Conservation (phyloP, 164 flowering plant genomes). For the Nymphaea thermarum region DNA sequence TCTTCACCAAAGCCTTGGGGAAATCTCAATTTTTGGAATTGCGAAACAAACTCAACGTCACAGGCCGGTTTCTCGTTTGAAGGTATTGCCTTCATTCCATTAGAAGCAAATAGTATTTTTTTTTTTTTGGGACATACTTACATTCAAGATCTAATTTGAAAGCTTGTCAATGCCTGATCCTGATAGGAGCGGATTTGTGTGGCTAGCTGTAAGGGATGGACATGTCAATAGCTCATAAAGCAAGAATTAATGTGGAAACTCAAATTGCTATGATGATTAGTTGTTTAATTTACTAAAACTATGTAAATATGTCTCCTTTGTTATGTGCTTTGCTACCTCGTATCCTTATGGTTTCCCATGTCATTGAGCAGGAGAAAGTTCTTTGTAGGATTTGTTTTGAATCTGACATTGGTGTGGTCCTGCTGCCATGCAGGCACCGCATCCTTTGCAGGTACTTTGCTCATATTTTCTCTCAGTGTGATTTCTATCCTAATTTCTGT, state of each 20-base stretch:
- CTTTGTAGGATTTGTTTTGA: slow-evolving; percentile 82
- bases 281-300: background rate
- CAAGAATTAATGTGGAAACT: too few relatives aligned
- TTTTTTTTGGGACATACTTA: too few relatives aligned
- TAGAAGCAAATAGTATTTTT: too few relatives aligned
- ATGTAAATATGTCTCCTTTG: background rate
- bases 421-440: slow-evolving; percentile 91
- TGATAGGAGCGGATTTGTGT: too few relatives aligned
- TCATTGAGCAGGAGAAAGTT: slow-evolving; percentile 60
- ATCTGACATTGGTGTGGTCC: slow-evolving; percentile 58
- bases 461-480: background rate
- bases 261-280: background rate
- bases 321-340: background rate
- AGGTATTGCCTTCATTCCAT: too few relatives aligned
- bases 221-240: too few relatives aligned
- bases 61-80: too few relatives aligned
- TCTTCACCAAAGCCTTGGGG: background rate
- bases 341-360: background rate
- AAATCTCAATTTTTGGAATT: too few relatives aligned
- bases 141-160: too few relatives aligned
- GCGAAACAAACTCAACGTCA: too few relatives aligned
- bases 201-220: too few relatives aligned
- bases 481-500: background rate
- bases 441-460: slow-evolving; percentile 70
- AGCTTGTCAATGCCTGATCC: too few relatives aligned